Conservation (phyloP, 805 yeast genomes). For the Candida corydali region DNA sequence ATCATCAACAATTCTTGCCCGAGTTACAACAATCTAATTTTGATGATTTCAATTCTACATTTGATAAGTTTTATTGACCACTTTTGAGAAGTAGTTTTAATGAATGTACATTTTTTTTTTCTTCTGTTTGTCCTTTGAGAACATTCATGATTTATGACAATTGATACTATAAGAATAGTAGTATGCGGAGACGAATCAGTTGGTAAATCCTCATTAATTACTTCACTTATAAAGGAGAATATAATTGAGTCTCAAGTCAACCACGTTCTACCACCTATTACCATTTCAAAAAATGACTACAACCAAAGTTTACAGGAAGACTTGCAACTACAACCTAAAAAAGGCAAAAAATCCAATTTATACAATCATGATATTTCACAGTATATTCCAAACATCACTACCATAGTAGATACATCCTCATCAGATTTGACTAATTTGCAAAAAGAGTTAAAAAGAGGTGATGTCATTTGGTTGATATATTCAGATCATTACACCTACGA, state of each 20-base stretch:
- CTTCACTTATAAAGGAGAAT: constrained; percentile 76
- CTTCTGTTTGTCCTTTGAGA: constrained; percentile 2
- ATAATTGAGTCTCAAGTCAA: constrained; percentile 48
- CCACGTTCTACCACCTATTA: constrained; percentile 78
- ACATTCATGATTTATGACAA: too few species aligned
- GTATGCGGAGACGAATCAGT: constrained; percentile 95
- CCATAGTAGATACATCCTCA: constrained; percentile 76
- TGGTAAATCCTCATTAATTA: constrained; percentile 76
- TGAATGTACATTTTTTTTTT: too few species aligned
- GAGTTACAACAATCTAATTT: not conserved
- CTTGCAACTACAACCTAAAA: constrained; percentile 6
- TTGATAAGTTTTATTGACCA: constrained; percentile 3
- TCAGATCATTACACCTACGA: constrained; percentile 94
- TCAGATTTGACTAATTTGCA: constrained; percentile 60
- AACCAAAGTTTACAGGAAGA: constrained; percentile 36
- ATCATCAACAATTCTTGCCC: constrained; percentile 1
- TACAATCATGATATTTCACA: constrained; percentile 16
- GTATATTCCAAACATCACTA: constrained; percentile 47
- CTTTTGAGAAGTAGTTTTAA: not conserved
- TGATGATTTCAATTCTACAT: constrained; percentile 6
- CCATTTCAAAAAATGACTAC: constrained; percentile 65
- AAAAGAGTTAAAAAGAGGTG: constrained; percentile 74
- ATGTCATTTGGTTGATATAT: constrained; percentile 92
- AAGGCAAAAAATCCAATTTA: not conserved
- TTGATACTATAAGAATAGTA: constrained; percentile 68